Evolutionary conservation across 208 protist species (phyloP).

Genomic region (Trypanosoma scelopori): DNA sequence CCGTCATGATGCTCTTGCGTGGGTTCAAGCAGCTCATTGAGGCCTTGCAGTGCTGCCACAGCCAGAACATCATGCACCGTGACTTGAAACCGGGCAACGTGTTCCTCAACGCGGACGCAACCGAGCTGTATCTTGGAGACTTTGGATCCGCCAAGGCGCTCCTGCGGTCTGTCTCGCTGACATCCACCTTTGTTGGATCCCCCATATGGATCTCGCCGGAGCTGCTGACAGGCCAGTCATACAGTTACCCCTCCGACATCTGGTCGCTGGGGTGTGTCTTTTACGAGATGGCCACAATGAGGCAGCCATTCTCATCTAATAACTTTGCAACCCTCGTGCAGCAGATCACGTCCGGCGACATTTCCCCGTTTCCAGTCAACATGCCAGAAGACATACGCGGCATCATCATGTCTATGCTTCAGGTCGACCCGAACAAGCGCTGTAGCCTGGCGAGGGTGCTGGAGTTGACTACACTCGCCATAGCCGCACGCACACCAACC

Average conservation of each 20-base stretch:
- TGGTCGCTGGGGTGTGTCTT: constrained; percentile 86
- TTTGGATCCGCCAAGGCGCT: constrained; percentile 80
- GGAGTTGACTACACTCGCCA: constrained; percentile 25
- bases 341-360: constrained; percentile 70
- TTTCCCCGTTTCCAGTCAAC: constrained; percentile 47
- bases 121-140: constrained; percentile 61
- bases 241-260: constrained; percentile 83
- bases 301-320: constrained; percentile 49
- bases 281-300: constrained; percentile 68
- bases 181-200: constrained; percentile 68
- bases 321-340: constrained; percentile 83
- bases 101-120: constrained; percentile 60
- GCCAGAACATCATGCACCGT: constrained; percentile 77
- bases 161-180: constrained; percentile 27
- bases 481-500: background rate
- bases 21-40: constrained; percentile 79
- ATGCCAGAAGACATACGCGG: constrained; percentile 38
- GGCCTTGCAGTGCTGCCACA: constrained; percentile 83
- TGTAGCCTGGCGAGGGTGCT: constrained; percentile 39
- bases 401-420: constrained; percentile 67
- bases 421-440: constrained; percentile 49
- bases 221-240: constrained; percentile 71
- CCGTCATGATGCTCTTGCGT: constrained; percentile 44
- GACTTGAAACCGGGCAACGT: constrained; percentile 93
- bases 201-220: constrained; percentile 90